Conservation (phyloP, 2,329 filamentous ascomycete genomes). For the Colletotrichum sp. region DNA sequence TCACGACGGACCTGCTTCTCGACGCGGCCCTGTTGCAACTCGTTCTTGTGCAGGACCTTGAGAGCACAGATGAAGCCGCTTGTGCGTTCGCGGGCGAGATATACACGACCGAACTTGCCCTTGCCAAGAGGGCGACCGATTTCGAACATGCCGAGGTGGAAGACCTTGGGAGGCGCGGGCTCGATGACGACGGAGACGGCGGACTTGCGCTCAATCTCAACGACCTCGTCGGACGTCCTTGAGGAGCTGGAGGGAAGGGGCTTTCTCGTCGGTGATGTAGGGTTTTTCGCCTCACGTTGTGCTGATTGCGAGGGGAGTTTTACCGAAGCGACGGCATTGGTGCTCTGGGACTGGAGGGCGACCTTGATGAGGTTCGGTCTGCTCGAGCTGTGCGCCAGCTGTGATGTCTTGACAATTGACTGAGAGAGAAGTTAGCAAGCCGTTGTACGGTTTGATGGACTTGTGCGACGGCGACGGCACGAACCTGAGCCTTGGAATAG, state of each 20-base stretch:
- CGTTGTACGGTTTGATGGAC: constrained; percentile 14
- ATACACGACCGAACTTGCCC: constrained; percentile 87
- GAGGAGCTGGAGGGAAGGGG: constrained; percentile 46
- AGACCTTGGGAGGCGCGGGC: constrained; percentile 64
- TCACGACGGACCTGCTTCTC: constrained; percentile 89
- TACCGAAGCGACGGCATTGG: constrained; percentile 69
- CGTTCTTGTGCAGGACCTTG: constrained; percentile 86
- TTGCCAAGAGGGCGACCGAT: constrained; percentile 87
- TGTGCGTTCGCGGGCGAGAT: constrained; percentile 79
- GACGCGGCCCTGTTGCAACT: constrained; percentile 77
- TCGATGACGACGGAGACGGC: constrained; percentile 58
- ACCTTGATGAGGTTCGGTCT: constrained; percentile 87
- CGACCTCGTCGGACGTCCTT: constrained; percentile 54
- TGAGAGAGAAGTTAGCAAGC: constrained; percentile 40
- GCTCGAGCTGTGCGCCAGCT: constrained; percentile 59
- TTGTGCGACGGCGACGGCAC: constrained; percentile 2
- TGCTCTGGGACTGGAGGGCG: constrained; percentile 79
- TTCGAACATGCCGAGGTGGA: constrained; percentile 94
- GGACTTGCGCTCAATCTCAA: constrained; percentile 55
- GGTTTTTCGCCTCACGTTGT: constrained; percentile 53
- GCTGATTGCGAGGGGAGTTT: constrained; percentile 71
- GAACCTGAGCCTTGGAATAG: constrained; percentile 81
- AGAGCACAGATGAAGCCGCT: constrained; percentile 85
- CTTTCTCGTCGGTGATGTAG: constrained; percentile 59
- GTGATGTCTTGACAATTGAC: constrained; percentile 40